phyloP scores from a whole-genome alignment of 441 rosid species.

The Capsella rubella region DNA sequence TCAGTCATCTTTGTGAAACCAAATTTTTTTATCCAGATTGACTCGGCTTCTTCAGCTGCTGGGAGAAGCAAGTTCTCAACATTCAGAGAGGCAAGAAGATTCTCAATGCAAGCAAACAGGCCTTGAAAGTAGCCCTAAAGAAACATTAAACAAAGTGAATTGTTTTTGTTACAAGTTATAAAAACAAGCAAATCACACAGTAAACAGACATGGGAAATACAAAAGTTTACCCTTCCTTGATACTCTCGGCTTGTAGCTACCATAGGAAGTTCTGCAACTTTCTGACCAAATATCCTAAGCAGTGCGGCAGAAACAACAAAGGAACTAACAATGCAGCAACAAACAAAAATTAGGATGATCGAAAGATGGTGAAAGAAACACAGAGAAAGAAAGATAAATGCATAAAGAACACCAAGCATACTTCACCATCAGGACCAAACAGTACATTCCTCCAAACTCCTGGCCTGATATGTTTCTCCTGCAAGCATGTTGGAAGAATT shows the following conservation, averaged over 20 bases:
- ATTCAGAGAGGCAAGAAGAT: slow-evolving; percentile 65
- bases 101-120: slow-evolving; percentile 82
- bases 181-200: background rate
- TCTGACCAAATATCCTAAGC: slow-evolving; percentile 83
- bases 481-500: slow-evolving; percentile 25
- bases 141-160: background rate
- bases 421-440: slow-evolving; percentile 76
- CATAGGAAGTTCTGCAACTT: slow-evolving; percentile 96
- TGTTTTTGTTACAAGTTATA: background rate
- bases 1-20: slow-evolving; percentile 82
- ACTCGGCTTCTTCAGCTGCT: slow-evolving; percentile 94
- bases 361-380: background rate
- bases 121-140: slow-evolving; percentile 90
- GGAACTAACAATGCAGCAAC: slow-evolving; percentile 52
- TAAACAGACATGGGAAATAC: background rate
- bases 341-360: slow-evolving; percentile 19
- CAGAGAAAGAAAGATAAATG: background rate
- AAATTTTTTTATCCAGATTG: slow-evolving; percentile 89
- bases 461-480: slow-evolving; percentile 95
- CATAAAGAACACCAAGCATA: slow-evolving; percentile 40
- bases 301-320: slow-evolving; percentile 92
- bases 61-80: slow-evolving; percentile 91
- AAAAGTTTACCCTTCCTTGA: slow-evolving; percentile 80
- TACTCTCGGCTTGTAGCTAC: slow-evolving; percentile 88
- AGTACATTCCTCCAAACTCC: slow-evolving; percentile 90